Conservation (phyloP, 257 asterid genomes). For the Eucommia ulmoides region DNA sequence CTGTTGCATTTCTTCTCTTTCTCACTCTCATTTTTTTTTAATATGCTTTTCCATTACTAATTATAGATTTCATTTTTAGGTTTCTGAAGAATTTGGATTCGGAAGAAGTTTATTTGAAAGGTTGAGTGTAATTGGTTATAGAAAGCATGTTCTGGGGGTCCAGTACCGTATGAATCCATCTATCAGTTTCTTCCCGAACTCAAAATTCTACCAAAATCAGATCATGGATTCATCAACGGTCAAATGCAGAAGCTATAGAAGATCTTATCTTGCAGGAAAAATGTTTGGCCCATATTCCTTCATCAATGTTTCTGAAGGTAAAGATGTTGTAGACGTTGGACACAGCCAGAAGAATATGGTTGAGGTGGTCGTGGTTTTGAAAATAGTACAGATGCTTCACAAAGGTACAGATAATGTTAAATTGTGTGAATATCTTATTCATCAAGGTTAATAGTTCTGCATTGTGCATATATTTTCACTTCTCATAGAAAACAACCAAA, state of each 20-base stretch:
- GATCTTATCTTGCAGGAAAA: slow-evolving; percentile 23
- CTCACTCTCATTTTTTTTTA: not conserved
- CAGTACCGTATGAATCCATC: slow-evolving; percentile 61
- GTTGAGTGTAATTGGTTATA: slow-evolving; percentile 31
- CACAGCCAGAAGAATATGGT: slow-evolving; percentile 45
- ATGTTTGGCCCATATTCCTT: slow-evolving; percentile 59
- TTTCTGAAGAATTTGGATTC: slow-evolving; percentile 32
- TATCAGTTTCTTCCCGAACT: slow-evolving; percentile 39
- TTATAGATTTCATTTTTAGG: slow-evolving; percentile 11
- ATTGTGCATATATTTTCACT: too few species aligned
- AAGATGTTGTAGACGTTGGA: slow-evolving; percentile 36
- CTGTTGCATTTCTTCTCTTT: not conserved
- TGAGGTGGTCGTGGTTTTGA: slow-evolving; percentile 44
- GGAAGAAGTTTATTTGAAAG: slow-evolving; percentile 62
- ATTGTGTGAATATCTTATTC: too few species aligned
- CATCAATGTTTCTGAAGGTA: slow-evolving; percentile 31
- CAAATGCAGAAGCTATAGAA: slow-evolving; percentile 12
- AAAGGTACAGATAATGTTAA: slow-evolving; percentile 45
- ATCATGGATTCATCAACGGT: slow-evolving; percentile 38
- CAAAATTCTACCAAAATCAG: slow-evolving; percentile 25
- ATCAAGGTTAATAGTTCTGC: too few species aligned
- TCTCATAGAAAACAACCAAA: too few species aligned
- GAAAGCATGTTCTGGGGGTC: slow-evolving; percentile 35
- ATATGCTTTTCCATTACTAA: not conserved
- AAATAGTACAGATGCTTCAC: slow-evolving; percentile 34